phyloP scores from a whole-genome alignment of 2,329 filamentous ascomycete genomes.

The Acarospora socialis region DNA sequence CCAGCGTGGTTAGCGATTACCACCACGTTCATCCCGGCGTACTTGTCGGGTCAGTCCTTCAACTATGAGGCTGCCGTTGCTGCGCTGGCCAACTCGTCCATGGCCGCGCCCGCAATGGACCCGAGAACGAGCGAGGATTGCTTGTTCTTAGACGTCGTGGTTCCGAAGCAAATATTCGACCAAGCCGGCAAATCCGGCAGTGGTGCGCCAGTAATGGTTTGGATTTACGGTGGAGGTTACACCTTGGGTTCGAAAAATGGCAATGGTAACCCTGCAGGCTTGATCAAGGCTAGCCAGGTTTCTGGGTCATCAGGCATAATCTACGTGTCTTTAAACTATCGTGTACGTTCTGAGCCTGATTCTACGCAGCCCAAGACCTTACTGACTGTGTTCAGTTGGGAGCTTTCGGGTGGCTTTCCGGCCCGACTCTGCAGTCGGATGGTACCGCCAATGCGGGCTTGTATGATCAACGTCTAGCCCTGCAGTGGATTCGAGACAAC shows the following conservation, averaged over 20 bases:
- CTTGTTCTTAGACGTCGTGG: constrained; percentile 26
- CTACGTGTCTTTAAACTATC: constrained; percentile 35
- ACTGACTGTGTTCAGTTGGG: constrained; percentile 22
- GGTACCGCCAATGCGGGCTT: constrained; percentile 37
- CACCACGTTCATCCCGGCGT: constrained; percentile 20
- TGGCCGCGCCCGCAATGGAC: constrained; percentile 14
- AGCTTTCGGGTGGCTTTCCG: constrained; percentile 35
- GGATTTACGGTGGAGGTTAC: constrained; percentile 39
- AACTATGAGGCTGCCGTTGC: constrained; percentile 20
- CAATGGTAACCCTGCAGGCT: constrained; percentile 23
- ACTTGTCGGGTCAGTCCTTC: constrained; percentile 18
- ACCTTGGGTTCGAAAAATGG: constrained; percentile 24
- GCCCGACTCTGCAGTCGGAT: constrained; percentile 28
- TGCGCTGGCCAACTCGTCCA: constrained; percentile 18
- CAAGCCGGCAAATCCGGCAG: constrained; percentile 17
- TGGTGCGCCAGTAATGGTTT: constrained; percentile 26
- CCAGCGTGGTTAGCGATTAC: constrained; percentile 31
- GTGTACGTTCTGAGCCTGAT: constrained; percentile 17
- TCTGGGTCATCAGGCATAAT: constrained; percentile 27
- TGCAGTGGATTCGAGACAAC: constrained; percentile 43
- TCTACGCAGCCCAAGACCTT: constrained; percentile 4
- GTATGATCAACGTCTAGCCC: constrained; percentile 39
- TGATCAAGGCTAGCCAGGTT: constrained; percentile 29
- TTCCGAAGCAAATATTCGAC: constrained; percentile 23
- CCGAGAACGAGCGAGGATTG: constrained; percentile 26